Percentiles rank a stretch among this genome's conserved stretches.
phyloP scores from a whole-genome alignment of 805 yeast genomes.

The Komagataella ulmi region DNA sequence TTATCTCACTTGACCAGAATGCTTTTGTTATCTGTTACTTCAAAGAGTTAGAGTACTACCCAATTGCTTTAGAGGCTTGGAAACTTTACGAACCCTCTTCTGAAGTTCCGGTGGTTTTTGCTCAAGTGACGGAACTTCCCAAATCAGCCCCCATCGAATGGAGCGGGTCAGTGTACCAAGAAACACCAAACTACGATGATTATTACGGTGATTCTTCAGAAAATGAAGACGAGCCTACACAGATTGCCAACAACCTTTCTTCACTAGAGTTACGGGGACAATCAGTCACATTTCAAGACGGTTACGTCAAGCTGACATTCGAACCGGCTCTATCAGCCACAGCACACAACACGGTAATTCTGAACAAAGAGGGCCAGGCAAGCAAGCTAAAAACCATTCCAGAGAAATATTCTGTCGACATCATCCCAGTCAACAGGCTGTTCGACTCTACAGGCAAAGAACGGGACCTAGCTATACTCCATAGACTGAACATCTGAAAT shows the following conservation, averaged over 20 bases:
- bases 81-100: slow-evolving; percentile 18
- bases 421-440: slow-evolving; percentile 13
- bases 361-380: background rate
- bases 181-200: slow-evolving; percentile 16
- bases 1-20: slow-evolving; percentile 31
- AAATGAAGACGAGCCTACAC: slow-evolving; percentile 6
- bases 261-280: background rate
- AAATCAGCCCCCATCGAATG: slow-evolving; percentile 57
- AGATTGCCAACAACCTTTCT: background rate
- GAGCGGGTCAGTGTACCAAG: slow-evolving; percentile 48
- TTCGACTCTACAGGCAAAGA: slow-evolving; percentile 14
- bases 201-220: slow-evolving; percentile 29
- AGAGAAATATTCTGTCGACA: slow-evolving; percentile 9
- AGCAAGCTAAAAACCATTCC: background rate
- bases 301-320: background rate
- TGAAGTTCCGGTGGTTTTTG: slow-evolving; percentile 22
- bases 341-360: background rate
- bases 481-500: slow-evolving; percentile 4
- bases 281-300: background rate
- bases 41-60: slow-evolving; percentile 18
- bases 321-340: background rate
- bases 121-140: slow-evolving; percentile 44
- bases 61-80: slow-evolving; percentile 29
- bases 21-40: slow-evolving; percentile 44
- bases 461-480: slow-evolving; percentile 11